Conservation (phyloP, 441 rosid species). For the Syzygium syzygioides region DNA sequence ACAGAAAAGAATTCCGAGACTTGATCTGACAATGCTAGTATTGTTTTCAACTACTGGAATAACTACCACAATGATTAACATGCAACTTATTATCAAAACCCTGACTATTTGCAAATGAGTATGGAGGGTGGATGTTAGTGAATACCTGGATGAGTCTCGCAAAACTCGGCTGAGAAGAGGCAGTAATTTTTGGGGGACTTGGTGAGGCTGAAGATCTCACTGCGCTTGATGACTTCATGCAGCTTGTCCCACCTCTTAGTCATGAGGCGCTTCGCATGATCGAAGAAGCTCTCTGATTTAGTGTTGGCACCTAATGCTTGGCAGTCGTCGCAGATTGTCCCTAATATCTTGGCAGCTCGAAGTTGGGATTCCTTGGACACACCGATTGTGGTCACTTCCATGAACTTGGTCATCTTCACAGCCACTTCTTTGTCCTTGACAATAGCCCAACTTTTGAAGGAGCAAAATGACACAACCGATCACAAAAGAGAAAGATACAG, state of each 20-base stretch:
- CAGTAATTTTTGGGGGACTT: slow-evolving; percentile 45
- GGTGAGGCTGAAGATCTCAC: slow-evolving; percentile 36
- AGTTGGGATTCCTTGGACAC: slow-evolving; percentile 83
- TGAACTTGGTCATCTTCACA: slow-evolving; percentile 51
- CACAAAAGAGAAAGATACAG: background rate
- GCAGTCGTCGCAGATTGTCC: slow-evolving; percentile 34
- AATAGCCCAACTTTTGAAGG: slow-evolving; percentile 60
- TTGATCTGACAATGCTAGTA: background rate
- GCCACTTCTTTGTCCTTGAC: slow-evolving; percentile 71
- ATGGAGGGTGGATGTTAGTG: background rate
- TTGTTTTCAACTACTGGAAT: background rate
- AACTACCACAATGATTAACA: background rate
- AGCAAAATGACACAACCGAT: background rate
- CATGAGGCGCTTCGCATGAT: slow-evolving; percentile 39
- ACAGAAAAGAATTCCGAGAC: background rate
- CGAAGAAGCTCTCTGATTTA: slow-evolving; percentile 46
- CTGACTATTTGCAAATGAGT: background rate
- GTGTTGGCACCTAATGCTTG: background rate
- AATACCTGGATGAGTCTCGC: slow-evolving; percentile 47
- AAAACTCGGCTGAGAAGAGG: slow-evolving; percentile 37
- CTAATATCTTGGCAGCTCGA: slow-evolving; percentile 66
- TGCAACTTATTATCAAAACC: no score
- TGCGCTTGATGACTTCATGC: slow-evolving; percentile 32
- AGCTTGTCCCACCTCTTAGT: slow-evolving; percentile 59
- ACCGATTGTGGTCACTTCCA: slow-evolving; percentile 51